Base-by-base conservation (phyloP, 805 yeast species). In the Deakozyma indianensis region DNA sequence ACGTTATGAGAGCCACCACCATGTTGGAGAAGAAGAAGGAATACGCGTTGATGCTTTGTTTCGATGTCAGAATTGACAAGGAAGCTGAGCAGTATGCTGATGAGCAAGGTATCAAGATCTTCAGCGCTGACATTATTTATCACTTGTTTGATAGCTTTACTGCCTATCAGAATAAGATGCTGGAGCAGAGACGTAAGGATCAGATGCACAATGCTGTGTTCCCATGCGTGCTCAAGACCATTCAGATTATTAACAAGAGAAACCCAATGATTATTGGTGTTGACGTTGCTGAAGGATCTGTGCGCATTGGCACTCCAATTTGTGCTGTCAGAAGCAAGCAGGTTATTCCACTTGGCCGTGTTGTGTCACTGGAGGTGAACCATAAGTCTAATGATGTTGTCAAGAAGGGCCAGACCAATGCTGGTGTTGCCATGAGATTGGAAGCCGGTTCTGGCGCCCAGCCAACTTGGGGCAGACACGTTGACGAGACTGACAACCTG, bases 261-360 rank as follows among this genome's bases (percentile, higher is more conserved):
- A 86, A 88, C 64, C 99, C 99, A 51, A 92, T 92, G 97, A 88
- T 92, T 60, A 84, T 92, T 60, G 99, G 99, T 78, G 97, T 92
- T 48, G 99, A 92, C 62, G 95, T 92, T 49, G 64, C 76, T 41
- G 97, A 92, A 61, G 99, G 99, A 58, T 71, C 82, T 42, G 74
- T 92, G 40, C 77, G 88, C 51, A 65, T 83, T 40, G 98, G 98
- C 48, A 88, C 98, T 3, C 98, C 99, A 51, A 85, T 92, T 49
- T 82, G 95, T 69, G 87, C 90, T 23, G 96, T 92, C 41, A 87
- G 86, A 64, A 68, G 71, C 40, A 78, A 72, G 52, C 70, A 81
- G 45, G 69, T 82, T 54, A 69, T 86, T 48, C 60, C 69, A 11
- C 70, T 92, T 48, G 99, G 99, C 66, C 82, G 76, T 58, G 96